Base-by-base conservation (phyloP, 1,284 basidiomycete species). In the Ustilago trichophora region DNA sequence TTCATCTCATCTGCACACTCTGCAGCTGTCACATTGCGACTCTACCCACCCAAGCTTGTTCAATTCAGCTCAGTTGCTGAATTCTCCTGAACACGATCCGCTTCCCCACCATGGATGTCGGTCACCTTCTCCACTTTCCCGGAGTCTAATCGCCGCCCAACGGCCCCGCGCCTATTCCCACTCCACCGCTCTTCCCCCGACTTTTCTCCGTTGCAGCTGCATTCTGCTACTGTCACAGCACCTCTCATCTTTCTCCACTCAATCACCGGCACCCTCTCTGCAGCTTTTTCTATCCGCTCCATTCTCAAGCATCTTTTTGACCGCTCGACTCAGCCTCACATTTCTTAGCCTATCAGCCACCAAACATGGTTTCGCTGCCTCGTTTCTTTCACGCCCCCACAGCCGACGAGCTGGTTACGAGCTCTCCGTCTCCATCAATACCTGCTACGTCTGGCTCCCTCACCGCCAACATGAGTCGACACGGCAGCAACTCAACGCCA, bases 81-180 rank as follows among this genome's bases (percentile, higher is more conserved):
- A 36, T 43, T 24, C 25, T 36, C 31, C 18, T 47, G 31, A 21
- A 40, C 15, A 41, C 48, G 40, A 44, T 35, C 54, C 49, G 49
- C 60, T 47, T 57, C 54, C 53, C 50, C 53, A 64, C 51, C 54
- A 64, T 64, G 60, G 60, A 64, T 53, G 60, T 42, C 60, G 60
- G 60, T 53, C 54, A 56, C 41, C 36, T 45, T 34, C 45, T 53
- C 37, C 48, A 44, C 41, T 34, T 24, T 45, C 18, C 35, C 49
- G 48, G 45, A 57, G 60, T 45, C 27, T 64, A 64, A 57, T 36
- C 54, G 45, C 54, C 52, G 38, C 34, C 36, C 32, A 41, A 38
- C 44, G 50, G 37, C 40, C 29, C 35, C 29, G 18, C 40, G 35
- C 53, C 26, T 38, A 13, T n/a, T n/a, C 13, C 6, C 13, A 36